A percentile compares a stretch with the other conserved stretches of the same genome.
Evolutionary conservation across 2,329 filamentous ascomycete genomes (phyloP).

Genomic region (Pyrenophora seminiperda): DNA sequence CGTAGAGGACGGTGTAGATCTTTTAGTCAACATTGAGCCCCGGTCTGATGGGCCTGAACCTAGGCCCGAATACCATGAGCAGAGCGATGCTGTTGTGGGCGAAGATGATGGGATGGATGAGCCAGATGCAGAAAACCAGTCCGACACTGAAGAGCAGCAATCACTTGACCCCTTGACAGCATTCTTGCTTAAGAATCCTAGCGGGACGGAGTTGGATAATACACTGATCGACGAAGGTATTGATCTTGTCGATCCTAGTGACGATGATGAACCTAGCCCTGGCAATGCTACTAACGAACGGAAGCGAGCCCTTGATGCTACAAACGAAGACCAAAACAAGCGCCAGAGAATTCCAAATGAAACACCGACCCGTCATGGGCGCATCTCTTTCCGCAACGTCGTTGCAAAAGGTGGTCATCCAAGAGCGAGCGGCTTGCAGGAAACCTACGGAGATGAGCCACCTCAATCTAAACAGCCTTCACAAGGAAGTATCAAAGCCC

Average conservation of each 20-base stretch:
- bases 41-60: neutral
- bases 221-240: constrained; percentile 28
- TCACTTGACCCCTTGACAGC: constrained; percentile 40
- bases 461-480: constrained; percentile 38
- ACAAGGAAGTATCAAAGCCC: constrained; percentile 50
- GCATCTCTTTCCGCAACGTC: constrained; percentile 19
- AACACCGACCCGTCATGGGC: constrained; percentile 11
- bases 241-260: constrained; percentile 22
- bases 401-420: neutral
- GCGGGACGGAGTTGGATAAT: constrained; percentile 7
- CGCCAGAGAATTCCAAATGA: constrained; percentile 20
- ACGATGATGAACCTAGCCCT: constrained; percentile 15
- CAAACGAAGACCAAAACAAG: constrained; percentile 15
- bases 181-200: constrained; percentile 25
- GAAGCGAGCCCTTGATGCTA: constrained; percentile 28
- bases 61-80: neutral
- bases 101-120: constrained; percentile 35
- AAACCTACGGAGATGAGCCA: constrained; percentile 9
- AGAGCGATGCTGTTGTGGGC: constrained; percentile 12
- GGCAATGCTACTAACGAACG: constrained; percentile 9
- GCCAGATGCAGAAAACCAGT: constrained; percentile 21
- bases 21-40: neutral
- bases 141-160: constrained; percentile 28
- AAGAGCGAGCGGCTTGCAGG: constrained; percentile 5
- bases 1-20: neutral